Evolutionary conservation across 2,329 filamentous ascomycete species (phyloP), one percentile per base, ranked within the genome.

Genomic region (Colletotrichum orbiculare): DNA sequence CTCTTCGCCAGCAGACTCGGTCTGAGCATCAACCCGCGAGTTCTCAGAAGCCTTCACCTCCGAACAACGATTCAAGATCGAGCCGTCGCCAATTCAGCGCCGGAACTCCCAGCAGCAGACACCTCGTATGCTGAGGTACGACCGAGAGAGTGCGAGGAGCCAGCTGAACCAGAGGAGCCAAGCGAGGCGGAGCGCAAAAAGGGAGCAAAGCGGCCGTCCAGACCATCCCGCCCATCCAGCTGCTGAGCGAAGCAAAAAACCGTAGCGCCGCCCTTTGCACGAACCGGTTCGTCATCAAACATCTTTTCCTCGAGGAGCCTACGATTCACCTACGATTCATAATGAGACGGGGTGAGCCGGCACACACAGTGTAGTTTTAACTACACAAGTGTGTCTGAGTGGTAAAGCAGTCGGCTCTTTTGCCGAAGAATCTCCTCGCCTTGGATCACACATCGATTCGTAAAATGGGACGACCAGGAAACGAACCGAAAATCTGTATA

Each of bases 131-230:
- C 48, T 6, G 13, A 34, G 8, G 43, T 61, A 15, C 43, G 25
- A 1, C 43, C 58, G 8, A 54, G 50, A 41, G 58, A 61, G 10
- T 61, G 58, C 43, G 34, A 60, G 37, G 58, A 61, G 43, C 58
- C 58, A 8, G 50, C 50, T 6, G 58, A 61, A 11, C 58, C 50
- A 13, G 50, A 47, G 8, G 50, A 61, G 17, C 50, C 58, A 6
- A 61, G 58, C 25, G 58, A 61, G 37, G 58, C 37, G 7, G 43
- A 61, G 43, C 43, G 58, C n/a, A 62, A 34, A 46, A 62, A 56
- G 33, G 52, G 59, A 2, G 45, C 33, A 9, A 56, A 62, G 33
- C 39, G 59, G 6, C 59, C 39, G 3, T 10, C 25, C 8, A 41
- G 45, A 5, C 52, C 53, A 11, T 50, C 53, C 5, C 46, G 46